Evolutionary conservation across 441 rosid genomes (phyloP).

Genomic region (Euphorbia celastroides): DNA sequence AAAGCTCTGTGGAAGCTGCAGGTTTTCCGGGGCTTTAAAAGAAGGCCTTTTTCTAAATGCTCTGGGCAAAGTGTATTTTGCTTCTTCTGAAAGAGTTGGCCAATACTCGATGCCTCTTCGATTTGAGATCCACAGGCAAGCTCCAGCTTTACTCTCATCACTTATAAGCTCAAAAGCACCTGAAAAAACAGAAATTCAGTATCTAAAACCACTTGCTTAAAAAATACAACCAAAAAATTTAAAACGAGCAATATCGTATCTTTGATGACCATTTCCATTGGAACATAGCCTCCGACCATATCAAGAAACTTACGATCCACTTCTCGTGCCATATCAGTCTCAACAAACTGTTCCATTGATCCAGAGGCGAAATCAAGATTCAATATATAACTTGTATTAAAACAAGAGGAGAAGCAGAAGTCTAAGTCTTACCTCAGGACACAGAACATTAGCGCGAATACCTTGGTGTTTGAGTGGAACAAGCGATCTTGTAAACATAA

Average conservation of each 20-base stretch:
- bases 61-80: conserved; percentile 51
- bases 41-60: conserved; percentile 34
- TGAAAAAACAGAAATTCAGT: no score
- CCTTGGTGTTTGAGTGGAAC: conserved; percentile 51
- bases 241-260: no score
- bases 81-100: conserved; percentile 72
- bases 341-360: conserved; percentile 57
- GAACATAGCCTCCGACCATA: conserved; percentile 66
- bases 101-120: conserved; percentile 93
- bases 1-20: conserved; percentile 66
- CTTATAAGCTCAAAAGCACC: conserved; percentile 90
- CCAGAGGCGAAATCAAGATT: background rate
- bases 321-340: conserved; percentile 51
- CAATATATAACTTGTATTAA: background rate
- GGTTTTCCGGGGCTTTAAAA: conserved; percentile 29
- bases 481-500: conserved; percentile 86
- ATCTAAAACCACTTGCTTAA: no score
- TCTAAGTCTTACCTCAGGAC: conserved; percentile 79
- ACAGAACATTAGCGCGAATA: conserved; percentile 88
- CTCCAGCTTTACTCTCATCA: conserved; percentile 76
- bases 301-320: conserved; percentile 27
- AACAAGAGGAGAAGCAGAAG: background rate
- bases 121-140: conserved; percentile 86
- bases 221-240: no score
- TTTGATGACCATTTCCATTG: conserved; percentile 71